Conservation (phyloP, 805 yeast species). For the Starmerella potacharoeniae region DNA sequence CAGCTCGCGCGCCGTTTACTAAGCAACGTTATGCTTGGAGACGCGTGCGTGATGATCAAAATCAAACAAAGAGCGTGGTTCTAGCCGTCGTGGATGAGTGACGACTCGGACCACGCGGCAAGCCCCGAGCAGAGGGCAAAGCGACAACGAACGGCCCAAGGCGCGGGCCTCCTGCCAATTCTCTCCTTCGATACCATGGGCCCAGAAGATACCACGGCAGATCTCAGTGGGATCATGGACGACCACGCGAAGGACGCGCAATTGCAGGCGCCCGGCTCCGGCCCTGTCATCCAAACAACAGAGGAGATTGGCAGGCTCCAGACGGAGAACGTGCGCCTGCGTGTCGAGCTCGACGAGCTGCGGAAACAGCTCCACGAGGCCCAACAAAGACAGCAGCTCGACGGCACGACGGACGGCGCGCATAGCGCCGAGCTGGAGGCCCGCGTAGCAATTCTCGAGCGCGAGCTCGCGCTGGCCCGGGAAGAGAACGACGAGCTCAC, state of each 20-base stretch:
- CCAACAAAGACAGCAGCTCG: neutral
- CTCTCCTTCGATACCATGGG: constrained; percentile 2
- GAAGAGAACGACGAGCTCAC: too few species aligned
- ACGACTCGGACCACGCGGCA: constrained; percentile 3
- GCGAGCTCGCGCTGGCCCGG: too few species aligned
- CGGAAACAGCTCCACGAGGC: neutral
- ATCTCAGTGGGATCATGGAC: neutral
- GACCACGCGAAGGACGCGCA: neutral
- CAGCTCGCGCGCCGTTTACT: neutral
- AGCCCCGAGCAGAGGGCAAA: neutral
- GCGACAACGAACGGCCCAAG: neutral
- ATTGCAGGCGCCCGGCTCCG: neutral
- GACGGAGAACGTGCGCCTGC: neutral
- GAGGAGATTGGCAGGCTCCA: constrained; percentile 1
- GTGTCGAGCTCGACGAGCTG: neutral
- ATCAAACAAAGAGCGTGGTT: constrained; percentile 3
- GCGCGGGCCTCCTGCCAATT: neutral
- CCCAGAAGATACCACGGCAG: neutral
- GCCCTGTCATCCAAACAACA: neutral
- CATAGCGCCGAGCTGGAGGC: too few species aligned
- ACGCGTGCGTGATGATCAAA: constrained; percentile 1
- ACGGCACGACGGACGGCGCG: neutral
- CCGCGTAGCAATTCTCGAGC: too few species aligned
- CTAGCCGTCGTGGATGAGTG: constrained; percentile 2
- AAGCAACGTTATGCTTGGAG: neutral